Conservation (phyloP, 208 protist genomes). For the Acanthamoeba divionensis region DNA sequence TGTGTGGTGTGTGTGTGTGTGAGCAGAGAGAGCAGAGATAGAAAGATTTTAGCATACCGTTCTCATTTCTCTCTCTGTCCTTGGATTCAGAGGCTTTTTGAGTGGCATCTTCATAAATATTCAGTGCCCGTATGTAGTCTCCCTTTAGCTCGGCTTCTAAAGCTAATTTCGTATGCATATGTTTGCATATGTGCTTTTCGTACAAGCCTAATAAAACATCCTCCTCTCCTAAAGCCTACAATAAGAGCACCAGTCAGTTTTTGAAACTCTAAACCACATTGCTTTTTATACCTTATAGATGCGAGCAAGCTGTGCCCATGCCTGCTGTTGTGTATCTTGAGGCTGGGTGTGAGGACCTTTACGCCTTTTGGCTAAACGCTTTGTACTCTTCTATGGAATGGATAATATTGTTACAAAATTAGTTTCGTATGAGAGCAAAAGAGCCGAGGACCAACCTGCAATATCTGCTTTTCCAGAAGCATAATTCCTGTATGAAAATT, state of each 20-base stretch:
- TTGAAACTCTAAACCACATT: neutral
- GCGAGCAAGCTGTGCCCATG: slow-evolving; percentile 59
- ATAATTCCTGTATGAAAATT: slow-evolving; percentile 65
- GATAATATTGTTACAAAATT: too few species aligned
- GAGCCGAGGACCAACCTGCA: neutral
- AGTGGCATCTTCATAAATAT: slow-evolving; percentile 66
- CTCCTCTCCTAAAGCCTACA: slow-evolving; percentile 67
- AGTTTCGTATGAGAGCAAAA: too few species aligned
- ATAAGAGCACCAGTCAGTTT: neutral
- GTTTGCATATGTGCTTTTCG: slow-evolving; percentile 63
- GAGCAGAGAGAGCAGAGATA: neutral
- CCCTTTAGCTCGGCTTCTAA: slow-evolving; percentile 70
- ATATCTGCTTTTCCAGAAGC: slow-evolving; percentile 71
- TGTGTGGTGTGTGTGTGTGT: neutral
- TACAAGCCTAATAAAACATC: slow-evolving; percentile 74
- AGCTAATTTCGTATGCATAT: slow-evolving; percentile 64
- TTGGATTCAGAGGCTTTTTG: neutral
- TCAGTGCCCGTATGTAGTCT: slow-evolving; percentile 67
- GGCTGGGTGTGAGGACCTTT: slow-evolving; percentile 1
- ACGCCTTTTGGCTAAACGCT: neutral
- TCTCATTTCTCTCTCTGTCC: neutral
- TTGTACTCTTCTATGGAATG: neutral
- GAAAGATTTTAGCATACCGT: neutral
- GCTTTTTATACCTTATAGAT: slow-evolving; percentile 18
- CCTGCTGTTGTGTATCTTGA: neutral